A percentile compares a stretch with the other conserved stretches of the same genome.
phyloP scores from a whole-genome alignment of 331 rosid species.

The Pyrus hybrid region DNA sequence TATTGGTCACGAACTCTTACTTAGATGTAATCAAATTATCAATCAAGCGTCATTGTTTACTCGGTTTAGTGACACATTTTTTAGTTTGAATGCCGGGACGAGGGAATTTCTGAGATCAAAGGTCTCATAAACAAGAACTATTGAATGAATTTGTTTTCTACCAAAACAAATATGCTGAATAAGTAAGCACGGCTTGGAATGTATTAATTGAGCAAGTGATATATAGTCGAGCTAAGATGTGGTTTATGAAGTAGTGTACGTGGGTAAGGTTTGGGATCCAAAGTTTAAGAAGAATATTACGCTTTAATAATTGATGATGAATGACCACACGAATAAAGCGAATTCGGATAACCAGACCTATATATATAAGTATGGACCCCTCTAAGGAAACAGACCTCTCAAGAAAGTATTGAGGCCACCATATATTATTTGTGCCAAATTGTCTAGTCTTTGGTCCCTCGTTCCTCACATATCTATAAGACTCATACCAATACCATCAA shows the following conservation, averaged over 20 bases:
- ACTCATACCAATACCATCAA: neutral
- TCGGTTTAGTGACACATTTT: neutral
- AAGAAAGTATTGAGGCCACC: neutral
- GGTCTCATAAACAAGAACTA: neutral
- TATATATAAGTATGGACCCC: slow-evolving; percentile 22
- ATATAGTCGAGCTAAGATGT: neutral
- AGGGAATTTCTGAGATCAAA: neutral
- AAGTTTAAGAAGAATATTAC: slow-evolving; percentile 26
- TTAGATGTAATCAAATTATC: neutral
- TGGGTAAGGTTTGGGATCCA: slow-evolving; percentile 6
- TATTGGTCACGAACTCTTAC: neutral
- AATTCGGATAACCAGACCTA: slow-evolving; percentile 1
- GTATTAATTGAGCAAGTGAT: neutral
- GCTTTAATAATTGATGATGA: slow-evolving; percentile 59
- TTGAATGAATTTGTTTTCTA: neutral
- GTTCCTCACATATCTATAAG: neutral
- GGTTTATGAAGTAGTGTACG: neutral
- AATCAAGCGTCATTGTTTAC: neutral
- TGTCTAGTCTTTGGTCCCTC: slow-evolving; percentile 16
- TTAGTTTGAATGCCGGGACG: neutral
- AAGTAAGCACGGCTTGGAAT: neutral
- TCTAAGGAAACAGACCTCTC: slow-evolving; percentile 27
- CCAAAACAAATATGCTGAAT: neutral
- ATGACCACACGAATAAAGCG: slow-evolving; percentile 53
- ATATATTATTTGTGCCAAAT: slow-evolving; percentile 6